Percentiles rank a stretch among this genome's conserved stretches.
Evolutionary conservation across 345 rosid species (phyloP).

Genomic region (Arabidopsis thaliana): TAIR10.1 NC_003071.7:15013501-15014000

Average conservation of each 20-base stretch:
- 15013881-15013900: conserved; percentile 64
- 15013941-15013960: conserved; percentile 11
- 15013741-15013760: conserved; percentile 86
- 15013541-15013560: background rate
- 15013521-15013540: too few species aligned
- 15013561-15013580: conserved; percentile 6
- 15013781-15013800: conserved; percentile 67
- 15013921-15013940: conserved; percentile 13
- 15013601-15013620: background rate
- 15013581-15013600: conserved; percentile 6
- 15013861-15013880: conserved; percentile 98
- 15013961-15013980: conserved; percentile 18
- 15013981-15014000: conserved; percentile 39
- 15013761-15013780: conserved; percentile 96
- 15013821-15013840: conserved; percentile 93
- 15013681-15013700: conserved; percentile 20
- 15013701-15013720: background rate
- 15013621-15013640: background rate
- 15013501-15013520: too few species aligned
- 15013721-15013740: conserved; percentile 93
- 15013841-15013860: conserved; percentile 99
- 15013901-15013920: conserved; percentile 33
- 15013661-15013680: background rate
- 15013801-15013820: conserved; percentile 89
- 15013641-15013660: background rate